Evolutionary conservation across 306 rosid species (phyloP), one percentile per base, ranked within the genome.

Genomic region (Potentilla sterilis): DNA sequence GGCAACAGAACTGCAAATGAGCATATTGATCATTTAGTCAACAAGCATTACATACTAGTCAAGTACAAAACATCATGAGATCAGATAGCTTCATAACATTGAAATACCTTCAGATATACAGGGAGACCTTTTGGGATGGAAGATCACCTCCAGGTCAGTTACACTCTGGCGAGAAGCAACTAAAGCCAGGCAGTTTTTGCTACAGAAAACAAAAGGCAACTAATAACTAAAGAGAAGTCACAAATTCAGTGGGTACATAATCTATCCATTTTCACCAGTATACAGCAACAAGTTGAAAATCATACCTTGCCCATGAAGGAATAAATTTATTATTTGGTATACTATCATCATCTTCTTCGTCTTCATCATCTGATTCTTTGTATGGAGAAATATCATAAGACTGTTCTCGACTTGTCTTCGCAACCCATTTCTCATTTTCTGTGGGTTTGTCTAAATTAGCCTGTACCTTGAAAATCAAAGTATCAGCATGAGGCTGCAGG

Each of bases 231-330:
- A 76, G 6, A 4, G 32, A 42, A 37, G 51, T 69, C 59, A 48
- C 78, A 79, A 42, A 34, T 74, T 69, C 71, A 21, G 77, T 16
- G 64, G 18, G 16, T 72, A 65, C 54, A 18, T 41, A 55, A 75
- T 75, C 16, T 40, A 69, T 43, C 68, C 41, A 70, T 59, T 76
- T 65, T 38, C 35, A 42, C 14, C 14, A 40, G 11, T 2, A 74
- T 22, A 59, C 28, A 70, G 21, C 44, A 64, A 40, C 44, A 64
- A 64, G 21, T 35, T 38, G 46, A 64, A 70, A 77, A 48, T 74
- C 86, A 66, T 85, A 96, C 98, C 97, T 92, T 75, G 99, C 91
- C 98, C 98, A 92, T 51, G 91, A 81, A 77, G 98, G 98, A 54
- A 92, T 80, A 72, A 85, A 86, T 81, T 96, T 96, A 24, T 41